A percentile compares a stretch with the other conserved stretches of the same genome.
These are phyloP conservation scores for Poronia punctata DNA, from an alignment of 495 filamentous ascomycete species.

Conservation along the genomic window DNA sequence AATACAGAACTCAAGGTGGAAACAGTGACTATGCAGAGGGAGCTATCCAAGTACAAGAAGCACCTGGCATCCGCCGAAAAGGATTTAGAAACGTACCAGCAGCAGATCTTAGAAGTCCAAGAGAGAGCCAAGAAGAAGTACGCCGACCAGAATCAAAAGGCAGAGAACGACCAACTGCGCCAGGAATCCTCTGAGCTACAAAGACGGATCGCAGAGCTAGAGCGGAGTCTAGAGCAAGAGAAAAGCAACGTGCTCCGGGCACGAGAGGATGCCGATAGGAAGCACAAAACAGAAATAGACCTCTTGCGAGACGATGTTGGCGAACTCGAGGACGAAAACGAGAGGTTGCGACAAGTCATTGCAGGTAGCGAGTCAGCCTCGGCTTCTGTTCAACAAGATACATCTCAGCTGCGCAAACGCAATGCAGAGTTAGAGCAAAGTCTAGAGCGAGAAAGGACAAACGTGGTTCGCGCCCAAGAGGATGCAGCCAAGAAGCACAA, in stretches of 20 bases:
- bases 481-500: constrained; percentile 23
- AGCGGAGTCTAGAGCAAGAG: background rate
- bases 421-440: background rate
- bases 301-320: constrained; percentile 55
- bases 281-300: constrained; percentile 36
- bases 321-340: constrained; percentile 15
- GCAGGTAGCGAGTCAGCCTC: no score
- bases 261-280: constrained; percentile 44
- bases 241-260: background rate
- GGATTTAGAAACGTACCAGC: constrained; percentile 66
- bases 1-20: constrained; percentile 94
- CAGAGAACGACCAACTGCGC: constrained; percentile 52
- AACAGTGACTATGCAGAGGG: constrained; percentile 76
- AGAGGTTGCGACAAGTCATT: no score
- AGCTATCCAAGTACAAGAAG: constrained; percentile 78
- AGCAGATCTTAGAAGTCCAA: constrained; percentile 69
- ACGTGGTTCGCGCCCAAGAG: background rate
- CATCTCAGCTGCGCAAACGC: no score
- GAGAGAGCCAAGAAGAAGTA: constrained; percentile 72
- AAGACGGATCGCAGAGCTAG: constrained; percentile 49
- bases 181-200: no score
- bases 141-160: constrained; percentile 52
- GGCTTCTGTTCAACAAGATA: no score
- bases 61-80: constrained; percentile 69
- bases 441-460: background rate